Base-by-base conservation (phyloP, 495 filamentous ascomycete species). In the Pyrenula aspistea region DNA sequence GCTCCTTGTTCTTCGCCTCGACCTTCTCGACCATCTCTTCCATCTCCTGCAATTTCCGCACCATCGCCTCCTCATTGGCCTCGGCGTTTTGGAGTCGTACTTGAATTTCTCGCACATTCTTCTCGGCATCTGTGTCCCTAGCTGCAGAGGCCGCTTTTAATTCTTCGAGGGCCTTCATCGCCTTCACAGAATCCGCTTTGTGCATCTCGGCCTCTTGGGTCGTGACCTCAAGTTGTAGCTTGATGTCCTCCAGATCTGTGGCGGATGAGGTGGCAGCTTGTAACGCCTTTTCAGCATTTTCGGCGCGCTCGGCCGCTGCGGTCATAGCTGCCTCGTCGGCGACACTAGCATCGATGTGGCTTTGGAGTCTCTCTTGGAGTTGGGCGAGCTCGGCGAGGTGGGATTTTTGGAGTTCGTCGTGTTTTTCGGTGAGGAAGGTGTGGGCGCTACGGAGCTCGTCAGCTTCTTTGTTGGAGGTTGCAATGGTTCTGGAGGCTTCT, bases 371-470 rank as follows among this genome's bases (percentile, higher is more conserved):
- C 1, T 67, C 61, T 20, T 65, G 65, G 48, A 66, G 60, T 24
- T 60, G 64, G 2, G 63, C 67, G 53, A 77, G 60, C 10, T 62
- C 63, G 24, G 57, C 57, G 2, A 73, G 67, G 57, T 77, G 74
- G 0, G 68, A 56, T 47, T 70, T 67, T 55, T 70, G 66, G n/a
- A 77, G 63, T 3, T 71, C 68, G 8, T 65, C 67, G 8, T 75
- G 55, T 60, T 72, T 73, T 48, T 63, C 60, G 4, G 31, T 42
- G 8, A 42, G 15, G 15, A 42, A 42, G 8, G 31, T 42, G 31
- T 42, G 31, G 4, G 31, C 31, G 15, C 31, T 42, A 15, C 31
- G 31, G 19, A 52, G 50, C 20, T 52, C 22, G 20, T 52, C 19
- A 20, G 50, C 19, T 24, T 52, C 50, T 20, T 19, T 8, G 50